A percentile compares a stretch with the other conserved stretches of the same genome.
phyloP scores from a whole-genome alignment of 2,329 filamentous ascomycete genomes.

The Hymenoscyphus fructigenus region DNA sequence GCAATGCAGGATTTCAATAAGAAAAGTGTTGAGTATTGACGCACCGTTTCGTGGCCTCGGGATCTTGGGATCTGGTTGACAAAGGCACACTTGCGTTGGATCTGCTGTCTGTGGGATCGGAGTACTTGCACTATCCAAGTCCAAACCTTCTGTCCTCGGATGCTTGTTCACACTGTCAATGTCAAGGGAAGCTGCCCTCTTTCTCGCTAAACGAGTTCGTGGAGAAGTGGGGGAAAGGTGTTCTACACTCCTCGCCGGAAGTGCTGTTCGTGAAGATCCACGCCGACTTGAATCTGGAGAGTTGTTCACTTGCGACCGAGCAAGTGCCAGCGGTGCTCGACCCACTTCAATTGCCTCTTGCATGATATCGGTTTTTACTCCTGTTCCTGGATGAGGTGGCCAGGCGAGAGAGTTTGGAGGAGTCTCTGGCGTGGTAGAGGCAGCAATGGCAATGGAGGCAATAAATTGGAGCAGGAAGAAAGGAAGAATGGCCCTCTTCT shows the following conservation, averaged over 20 bases:
- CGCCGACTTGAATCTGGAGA: constrained; percentile 33
- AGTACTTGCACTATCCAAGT: constrained; percentile 31
- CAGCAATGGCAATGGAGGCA: constrained; percentile 13
- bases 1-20: constrained; percentile 23
- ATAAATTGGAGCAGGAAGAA: constrained; percentile 23
- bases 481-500: constrained; percentile 37
- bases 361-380: constrained; percentile 26
- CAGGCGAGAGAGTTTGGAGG: constrained; percentile 16
- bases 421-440: constrained; percentile 12
- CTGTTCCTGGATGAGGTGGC: constrained; percentile 5
- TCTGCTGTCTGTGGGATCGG: constrained; percentile 25
- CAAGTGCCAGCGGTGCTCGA: constrained; percentile 23
- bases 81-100: constrained; percentile 58
- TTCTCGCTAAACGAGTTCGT: constrained; percentile 33
- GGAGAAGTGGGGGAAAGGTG: constrained; percentile 30
- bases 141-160: constrained; percentile 32
- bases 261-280: constrained; percentile 27
- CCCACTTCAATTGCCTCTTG: constrained; percentile 22
- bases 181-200: constrained; percentile 36
- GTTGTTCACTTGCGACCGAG: constrained; percentile 31
- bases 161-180: constrained; percentile 29
- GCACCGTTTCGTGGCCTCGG: constrained; percentile 69
- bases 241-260: constrained; percentile 29
- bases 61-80: constrained; percentile 70
- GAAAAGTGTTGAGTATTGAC: constrained; percentile 38